Evolutionary conservation across 768 basidiomycete species (phyloP).

Genomic region (Rubroboletus pulcherrimus): DNA sequence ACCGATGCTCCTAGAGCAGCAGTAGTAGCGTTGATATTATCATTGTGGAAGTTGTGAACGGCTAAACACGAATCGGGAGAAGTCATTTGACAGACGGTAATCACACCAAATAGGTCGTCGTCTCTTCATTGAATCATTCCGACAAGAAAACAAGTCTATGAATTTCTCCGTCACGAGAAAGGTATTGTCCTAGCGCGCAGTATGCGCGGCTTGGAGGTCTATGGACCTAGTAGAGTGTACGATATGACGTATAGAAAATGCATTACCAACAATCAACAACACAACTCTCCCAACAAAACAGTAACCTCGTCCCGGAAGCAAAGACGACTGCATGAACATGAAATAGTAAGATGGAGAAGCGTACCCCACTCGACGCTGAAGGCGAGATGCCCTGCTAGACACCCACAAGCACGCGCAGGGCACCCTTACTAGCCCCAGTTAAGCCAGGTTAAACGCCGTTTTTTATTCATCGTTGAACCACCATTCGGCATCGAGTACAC

Average conservation of each 20-base stretch:
- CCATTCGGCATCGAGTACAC: slow-evolving; percentile 63
- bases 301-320: not conserved
- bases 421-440: not conserved
- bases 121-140: not conserved
- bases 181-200: not conserved
- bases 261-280: not conserved
- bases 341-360: not conserved
- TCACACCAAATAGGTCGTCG: not conserved
- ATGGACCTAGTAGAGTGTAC: not conserved
- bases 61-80: not conserved
- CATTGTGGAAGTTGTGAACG: not conserved
- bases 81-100: not conserved
- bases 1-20: not conserved
- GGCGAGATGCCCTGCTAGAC: not conserved
- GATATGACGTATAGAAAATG: not conserved
- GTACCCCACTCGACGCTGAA: too few relatives aligned
- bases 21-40: not conserved
- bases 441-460: not conserved
- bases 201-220: not conserved
- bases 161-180: not conserved
- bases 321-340: slow-evolving; percentile 1
- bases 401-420: not conserved
- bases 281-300: not conserved
- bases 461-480: slow-evolving; percentile 40
- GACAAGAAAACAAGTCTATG: not conserved